phyloP scores from a whole-genome alignment of 2,329 filamentous ascomycete genomes.

The Aspergillus neoniger region DNA sequence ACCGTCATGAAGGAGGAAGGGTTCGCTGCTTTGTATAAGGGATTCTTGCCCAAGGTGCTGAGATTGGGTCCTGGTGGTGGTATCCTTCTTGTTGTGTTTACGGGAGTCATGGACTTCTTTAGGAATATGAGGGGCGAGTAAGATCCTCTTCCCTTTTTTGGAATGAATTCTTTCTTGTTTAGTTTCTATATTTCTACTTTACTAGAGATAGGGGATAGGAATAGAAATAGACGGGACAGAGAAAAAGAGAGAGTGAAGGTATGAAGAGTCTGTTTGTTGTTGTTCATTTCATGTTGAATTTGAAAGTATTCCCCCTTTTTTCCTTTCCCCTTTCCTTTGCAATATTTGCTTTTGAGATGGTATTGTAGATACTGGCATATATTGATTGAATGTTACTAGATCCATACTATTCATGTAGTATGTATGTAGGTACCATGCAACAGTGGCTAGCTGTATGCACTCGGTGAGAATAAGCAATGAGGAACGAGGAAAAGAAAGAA shows the following conservation, averaged over 20 bases:
- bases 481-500: background rate
- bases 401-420: no score
- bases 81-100: constrained; percentile 56
- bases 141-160: background rate
- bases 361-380: no score
- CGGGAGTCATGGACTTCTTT: constrained; percentile 74
- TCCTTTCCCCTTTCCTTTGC: no score
- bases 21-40: constrained; percentile 91
- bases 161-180: background rate
- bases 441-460: no score
- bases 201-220: background rate
- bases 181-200: constrained; percentile 8
- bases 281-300: no score
- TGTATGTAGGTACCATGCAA: background rate
- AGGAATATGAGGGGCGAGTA: constrained; percentile 59
- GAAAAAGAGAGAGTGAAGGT: no score
- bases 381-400: no score
- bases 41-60: constrained; percentile 93
- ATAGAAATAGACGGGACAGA: constrained; percentile 6
- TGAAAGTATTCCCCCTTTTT: no score
- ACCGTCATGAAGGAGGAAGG: constrained; percentile 94
- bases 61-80: constrained; percentile 70
- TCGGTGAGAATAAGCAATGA: no score
- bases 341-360: no score
- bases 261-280: no score